A percentile compares a stretch with the other conserved stretches of the same genome.
Evolutionary conservation across 495 filamentous ascomycete species (phyloP).

Genomic region (Hamigera avellanea): DNA sequence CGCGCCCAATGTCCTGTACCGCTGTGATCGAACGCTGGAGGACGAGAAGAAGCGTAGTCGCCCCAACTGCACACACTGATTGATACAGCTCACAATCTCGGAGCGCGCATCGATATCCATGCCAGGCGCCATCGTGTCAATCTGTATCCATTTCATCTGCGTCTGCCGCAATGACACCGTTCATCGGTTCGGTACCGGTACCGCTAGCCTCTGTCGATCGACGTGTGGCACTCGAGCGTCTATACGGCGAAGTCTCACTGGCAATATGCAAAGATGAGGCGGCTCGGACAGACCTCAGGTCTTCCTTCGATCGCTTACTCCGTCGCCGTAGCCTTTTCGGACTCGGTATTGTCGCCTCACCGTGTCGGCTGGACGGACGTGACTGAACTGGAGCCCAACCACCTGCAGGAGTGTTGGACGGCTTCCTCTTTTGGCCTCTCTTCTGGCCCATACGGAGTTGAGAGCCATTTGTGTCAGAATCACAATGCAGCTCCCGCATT

Average conservation of each 20-base stretch:
- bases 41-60: too few species aligned
- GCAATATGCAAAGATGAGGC: constrained; percentile 7
- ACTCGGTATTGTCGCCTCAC: constrained; percentile 5
- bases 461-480: constrained; percentile 8
- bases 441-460: constrained; percentile 2
- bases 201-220: constrained; percentile 9
- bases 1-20: too few species aligned
- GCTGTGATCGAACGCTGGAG: too few species aligned
- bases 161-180: constrained; percentile 1
- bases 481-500: constrained; percentile 19
- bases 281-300: constrained; percentile 1
- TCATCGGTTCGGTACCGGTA: neutral
- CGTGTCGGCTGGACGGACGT: neutral
- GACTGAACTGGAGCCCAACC: neutral
- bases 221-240: constrained; percentile 13
- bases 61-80: too few species aligned
- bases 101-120: too few species aligned
- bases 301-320: constrained; percentile 8
- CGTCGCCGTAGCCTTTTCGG: constrained; percentile 19
- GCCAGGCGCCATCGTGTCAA: too few species aligned
- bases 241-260: constrained; percentile 9
- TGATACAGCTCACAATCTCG: too few species aligned
- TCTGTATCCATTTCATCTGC: constrained; percentile 14
- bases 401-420: constrained; percentile 3
- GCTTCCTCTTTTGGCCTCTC: constrained; percentile 30